These are phyloP conservation scores for Fusarium sarcochroum DNA, from an alignment of 2,329 filamentous ascomycete genomes.

Conservation along the genomic window DNA sequence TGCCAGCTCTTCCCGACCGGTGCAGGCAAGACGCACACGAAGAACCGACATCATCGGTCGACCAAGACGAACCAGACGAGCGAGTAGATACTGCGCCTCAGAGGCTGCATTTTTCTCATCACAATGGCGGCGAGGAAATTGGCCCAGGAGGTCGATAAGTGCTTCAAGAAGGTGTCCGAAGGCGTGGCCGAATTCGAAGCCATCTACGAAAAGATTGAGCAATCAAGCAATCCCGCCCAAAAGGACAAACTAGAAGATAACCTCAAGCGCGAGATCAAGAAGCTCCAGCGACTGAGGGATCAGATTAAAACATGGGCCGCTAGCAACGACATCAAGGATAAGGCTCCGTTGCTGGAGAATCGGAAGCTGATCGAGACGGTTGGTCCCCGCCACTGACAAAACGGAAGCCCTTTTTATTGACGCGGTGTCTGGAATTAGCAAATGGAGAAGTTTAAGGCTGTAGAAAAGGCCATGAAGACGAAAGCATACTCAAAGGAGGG, in stretches of 20 bases:
- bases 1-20: constrained; percentile 25
- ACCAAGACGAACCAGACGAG: constrained; percentile 20
- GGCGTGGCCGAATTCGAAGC: constrained; percentile 92
- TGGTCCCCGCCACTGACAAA: constrained; percentile 55
- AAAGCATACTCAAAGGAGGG: constrained; percentile 99
- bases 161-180: constrained; percentile 98
- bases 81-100: constrained; percentile 30
- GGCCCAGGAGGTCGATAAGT: constrained; percentile 98
- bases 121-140: constrained; percentile 96
- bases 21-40: constrained; percentile 33
- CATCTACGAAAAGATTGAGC: constrained; percentile 98
- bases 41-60: constrained; percentile 19
- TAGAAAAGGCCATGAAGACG: constrained; percentile 99
- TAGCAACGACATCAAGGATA: constrained; percentile 99
- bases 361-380: constrained; percentile 98
- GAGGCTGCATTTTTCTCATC: constrained; percentile 43
- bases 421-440: constrained; percentile 67
- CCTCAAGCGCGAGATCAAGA: constrained; percentile 99
- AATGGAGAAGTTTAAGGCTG: constrained; percentile 99
- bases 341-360: constrained; percentile 93
- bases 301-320: constrained; percentile 99
- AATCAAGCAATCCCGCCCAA: constrained; percentile 91
- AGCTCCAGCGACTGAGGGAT: constrained; percentile 95
- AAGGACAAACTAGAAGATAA: constrained; percentile 99
- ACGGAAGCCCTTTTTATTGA: constrained; percentile 35